Base-by-base conservation (phyloP, 345 rosid genomes). In the Hibiscus tridactylites region DNA sequence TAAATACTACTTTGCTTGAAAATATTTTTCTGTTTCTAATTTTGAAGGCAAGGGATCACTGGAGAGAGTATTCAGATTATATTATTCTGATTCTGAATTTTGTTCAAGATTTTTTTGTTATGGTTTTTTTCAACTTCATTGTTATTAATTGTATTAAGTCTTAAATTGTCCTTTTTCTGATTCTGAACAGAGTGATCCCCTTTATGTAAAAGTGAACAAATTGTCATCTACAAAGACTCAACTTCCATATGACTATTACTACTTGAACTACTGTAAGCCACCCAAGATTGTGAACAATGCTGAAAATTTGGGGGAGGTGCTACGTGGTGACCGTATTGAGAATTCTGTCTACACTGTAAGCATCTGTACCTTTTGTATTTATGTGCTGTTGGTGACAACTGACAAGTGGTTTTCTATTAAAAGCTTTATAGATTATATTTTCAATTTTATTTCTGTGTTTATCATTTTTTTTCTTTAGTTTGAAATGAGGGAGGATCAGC, bases 241-340 rank as follows among this genome's bases (percentile, higher is more conserved):
- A 74, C 92, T 94, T 81, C 98, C 98, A 37, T 94, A 94, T 78
- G 98, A 94, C 77, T 90, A 85, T 85, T 94, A 94, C 86, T 94
- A 73, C 82, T 77, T 94, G 44, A 84, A 82, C 28, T 94, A 87
- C 80, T 94, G 74, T 61, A 71, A 71, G 44, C 74, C 74, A 47
- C 3, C 44, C 57, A 71, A 71, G 71, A 67, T 67, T 49, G 0
- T 28, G 42, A 67, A 67, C 44, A 67, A 5, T 71, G 74, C 74
- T 39, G 74, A 71, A 29, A 71, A 71, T 71, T 46, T 71, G 42
- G 73, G 70, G 54, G 70, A 65, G 54, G 71, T 67, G 86, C 97
- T 94, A 65, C 88, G 98, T 63, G 98, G 98, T 72, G 98, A 94
- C 77, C 95, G 98, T 59, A 94, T 94, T 42, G 98, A 94, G 88